phyloP scores from a whole-genome alignment of 148 eudicot species.

The Pouteria glomerata region DNA sequence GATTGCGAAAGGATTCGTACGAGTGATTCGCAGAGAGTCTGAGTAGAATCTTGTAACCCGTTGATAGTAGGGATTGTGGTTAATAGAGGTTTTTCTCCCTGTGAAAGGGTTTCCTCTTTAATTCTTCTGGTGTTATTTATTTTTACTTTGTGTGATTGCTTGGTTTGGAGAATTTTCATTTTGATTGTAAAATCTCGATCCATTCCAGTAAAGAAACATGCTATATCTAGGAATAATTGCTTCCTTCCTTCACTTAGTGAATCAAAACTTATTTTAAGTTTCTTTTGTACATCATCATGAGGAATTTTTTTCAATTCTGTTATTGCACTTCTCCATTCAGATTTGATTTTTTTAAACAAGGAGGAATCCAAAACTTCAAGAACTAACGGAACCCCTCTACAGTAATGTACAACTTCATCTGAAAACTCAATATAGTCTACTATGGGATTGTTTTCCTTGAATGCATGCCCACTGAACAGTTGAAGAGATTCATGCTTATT shows the following conservation, averaged over 20 bases:
- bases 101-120: no score
- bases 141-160: no score
- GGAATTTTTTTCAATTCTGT: not conserved
- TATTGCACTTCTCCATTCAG: not conserved
- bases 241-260: not conserved
- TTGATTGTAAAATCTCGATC: no score
- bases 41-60: no score
- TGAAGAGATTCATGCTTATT: not conserved
- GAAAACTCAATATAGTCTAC: not conserved
- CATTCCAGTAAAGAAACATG: no score
- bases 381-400: not conserved
- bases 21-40: no score
- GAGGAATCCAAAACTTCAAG: not conserved
- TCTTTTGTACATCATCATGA: not conserved
- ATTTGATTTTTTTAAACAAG: not conserved
- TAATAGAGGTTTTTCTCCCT: no score
- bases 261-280: not conserved
- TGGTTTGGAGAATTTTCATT: no score
- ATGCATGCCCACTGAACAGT: conserved; percentile 10
- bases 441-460: not conserved
- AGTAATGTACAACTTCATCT: not conserved
- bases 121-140: no score
- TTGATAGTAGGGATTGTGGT: no score
- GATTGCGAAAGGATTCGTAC: no score
- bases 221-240: no score